phyloP scores from a whole-genome alignment of 2,329 filamentous ascomycete genomes.

The Pseudocercospora crystallina region DNA sequence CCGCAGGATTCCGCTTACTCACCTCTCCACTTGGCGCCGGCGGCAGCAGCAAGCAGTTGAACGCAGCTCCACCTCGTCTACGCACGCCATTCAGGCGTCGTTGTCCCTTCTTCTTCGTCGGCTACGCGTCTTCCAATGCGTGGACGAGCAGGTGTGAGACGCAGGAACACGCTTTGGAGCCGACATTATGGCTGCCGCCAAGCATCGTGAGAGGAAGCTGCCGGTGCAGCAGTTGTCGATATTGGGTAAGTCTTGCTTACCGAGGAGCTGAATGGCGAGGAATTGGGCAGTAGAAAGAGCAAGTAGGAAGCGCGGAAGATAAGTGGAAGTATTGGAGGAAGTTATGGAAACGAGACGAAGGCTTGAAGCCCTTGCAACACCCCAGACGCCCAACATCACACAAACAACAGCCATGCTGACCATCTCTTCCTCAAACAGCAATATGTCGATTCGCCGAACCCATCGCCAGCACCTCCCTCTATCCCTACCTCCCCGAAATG shows the following conservation, averaged over 20 bases:
- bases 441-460: constrained; percentile 92
- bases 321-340: too few species aligned
- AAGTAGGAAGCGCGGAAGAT: too few species aligned
- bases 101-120: too few species aligned
- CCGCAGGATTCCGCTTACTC: too few species aligned
- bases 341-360: not conserved
- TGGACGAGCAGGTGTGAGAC: too few species aligned
- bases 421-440: constrained; percentile 52
- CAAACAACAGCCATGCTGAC: constrained; percentile 13
- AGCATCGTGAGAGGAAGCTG: constrained; percentile 54
- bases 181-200: constrained; percentile 18
- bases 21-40: too few species aligned
- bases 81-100: too few species aligned
- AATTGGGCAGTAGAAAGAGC: not conserved
- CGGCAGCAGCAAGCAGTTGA: too few species aligned
- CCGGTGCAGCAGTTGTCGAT: constrained; percentile 76
- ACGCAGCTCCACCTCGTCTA: too few species aligned
- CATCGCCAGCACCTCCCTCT: constrained; percentile 87
- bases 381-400: not conserved
- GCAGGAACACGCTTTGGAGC: too few species aligned
- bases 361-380: too few species aligned
- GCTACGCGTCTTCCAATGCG: too few species aligned
- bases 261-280: constrained; percentile 6
- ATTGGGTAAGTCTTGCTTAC: constrained; percentile 54
- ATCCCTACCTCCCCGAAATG: constrained; percentile 91